These are phyloP conservation scores for Pyrenula aspistea DNA, from an alignment of 495 filamentous ascomycete genomes.

Conservation along the genomic window DNA sequence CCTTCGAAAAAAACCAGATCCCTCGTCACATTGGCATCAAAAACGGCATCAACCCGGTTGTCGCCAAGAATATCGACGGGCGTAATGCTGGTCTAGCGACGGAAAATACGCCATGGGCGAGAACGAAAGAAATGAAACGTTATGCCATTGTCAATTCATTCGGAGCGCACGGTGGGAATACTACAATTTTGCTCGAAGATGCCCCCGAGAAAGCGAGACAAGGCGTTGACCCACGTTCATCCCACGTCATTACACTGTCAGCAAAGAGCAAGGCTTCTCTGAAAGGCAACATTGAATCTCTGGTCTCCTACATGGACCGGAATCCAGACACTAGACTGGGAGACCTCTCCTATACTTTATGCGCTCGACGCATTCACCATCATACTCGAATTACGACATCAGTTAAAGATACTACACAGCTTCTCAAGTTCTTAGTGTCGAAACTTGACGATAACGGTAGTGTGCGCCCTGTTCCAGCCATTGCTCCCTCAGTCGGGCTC, in stretches of 20 bases:
- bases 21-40: conserved; percentile 21
- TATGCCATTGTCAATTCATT: conserved; percentile 24
- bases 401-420: conserved; percentile 7
- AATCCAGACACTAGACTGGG: conserved; percentile 15
- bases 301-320: conserved; percentile 18
- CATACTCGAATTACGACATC: conserved; percentile 24
- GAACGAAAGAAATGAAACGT: conserved; percentile 12
- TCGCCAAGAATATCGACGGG: conserved; percentile 13
- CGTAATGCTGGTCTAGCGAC: conserved; percentile 13
- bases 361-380: conserved; percentile 23
- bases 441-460: conserved; percentile 3
- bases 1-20: conserved; percentile 22
- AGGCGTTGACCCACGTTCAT: conserved; percentile 14
- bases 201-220: conserved; percentile 7
- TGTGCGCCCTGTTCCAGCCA: conserved; percentile 4
- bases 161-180: conserved; percentile 22
- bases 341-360: conserved; percentile 28
- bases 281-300: conserved; percentile 16
- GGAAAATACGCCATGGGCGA: conserved; percentile 6
- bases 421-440: conserved; percentile 6
- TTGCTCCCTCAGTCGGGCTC: conserved; percentile 34
- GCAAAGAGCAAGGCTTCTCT: conserved; percentile 26
- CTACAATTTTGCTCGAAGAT: conserved; percentile 26
- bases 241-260: conserved; percentile 16
- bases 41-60: conserved; percentile 9